Evolutionary conservation across 768 basidiomycete species (phyloP), one percentile per base, ranked within the genome.

Genomic region (Gloeophyllum trabeum): DNA sequence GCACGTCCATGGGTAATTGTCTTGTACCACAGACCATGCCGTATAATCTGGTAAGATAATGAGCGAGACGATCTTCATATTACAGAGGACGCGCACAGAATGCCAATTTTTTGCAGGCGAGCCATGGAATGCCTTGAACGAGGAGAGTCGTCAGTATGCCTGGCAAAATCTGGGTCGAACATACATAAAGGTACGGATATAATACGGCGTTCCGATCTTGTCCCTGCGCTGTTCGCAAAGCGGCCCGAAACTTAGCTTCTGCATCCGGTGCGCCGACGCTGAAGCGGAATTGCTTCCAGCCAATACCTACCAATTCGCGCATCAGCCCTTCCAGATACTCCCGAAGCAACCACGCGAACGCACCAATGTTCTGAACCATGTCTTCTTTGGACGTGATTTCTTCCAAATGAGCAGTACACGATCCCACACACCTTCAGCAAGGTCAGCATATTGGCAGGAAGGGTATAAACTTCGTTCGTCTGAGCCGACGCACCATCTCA

Each of bases 181-280:
- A 18, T 25, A 57, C 62, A 44, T 60, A 62, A 13, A 69, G 46
- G 3, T 61, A 58, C 4, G 65, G 62, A 44, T 71, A 79, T 28
- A 51, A 47, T 28, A 36, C 46, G 5, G 74, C 70, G 48, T 76
- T 73, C 0, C 16, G 2, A 45, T 67, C 57, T 24, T 52, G 47
- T 13, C 44, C 19, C 43, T 65, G 57, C 4, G 76, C 75, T 4
- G 50, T 44, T 24, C 52, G 51, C 16, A 78, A 53, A 4, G 71
- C 73, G 4, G 51, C 51, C 32, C 67, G 62, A 52, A 81, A 81
- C 46, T 74, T 76, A 13, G 78, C 77, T 55, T 84, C 83, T 6
- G 79, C 79, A 48, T 79, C 76, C 3, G 83, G 81, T 1, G 77
- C 70, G 4, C 81, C 83, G 7, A 81, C 80, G 42, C 75, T 75